Percentiles rank a stretch among this genome's conserved stretches.
phyloP scores from a whole-genome alignment of 2,329 filamentous ascomycete species.

The Clonostachys solani region DNA sequence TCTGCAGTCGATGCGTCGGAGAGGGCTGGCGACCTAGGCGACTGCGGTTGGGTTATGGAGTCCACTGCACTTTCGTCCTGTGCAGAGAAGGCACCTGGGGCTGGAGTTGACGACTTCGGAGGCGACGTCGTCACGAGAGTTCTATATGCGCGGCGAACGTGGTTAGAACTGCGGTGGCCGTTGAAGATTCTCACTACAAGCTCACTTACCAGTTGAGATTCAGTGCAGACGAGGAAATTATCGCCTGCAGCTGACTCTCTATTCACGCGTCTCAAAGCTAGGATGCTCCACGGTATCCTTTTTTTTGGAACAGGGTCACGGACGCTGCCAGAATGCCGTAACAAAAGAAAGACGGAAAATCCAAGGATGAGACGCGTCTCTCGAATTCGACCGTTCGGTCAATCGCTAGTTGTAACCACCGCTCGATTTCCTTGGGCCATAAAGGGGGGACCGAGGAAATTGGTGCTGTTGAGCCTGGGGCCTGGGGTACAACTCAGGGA shows the following conservation, averaged over 20 bases:
- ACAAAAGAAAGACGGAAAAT: too few species aligned
- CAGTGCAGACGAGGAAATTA: constrained; percentile 55
- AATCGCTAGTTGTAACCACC: too few species aligned
- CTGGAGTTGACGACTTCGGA: constrained; percentile 38
- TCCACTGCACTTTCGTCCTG: constrained; percentile 45
- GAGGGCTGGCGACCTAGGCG: constrained; percentile 52
- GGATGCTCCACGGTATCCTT: too few species aligned
- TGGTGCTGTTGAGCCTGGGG: too few species aligned
- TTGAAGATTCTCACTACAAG: constrained; percentile 4
- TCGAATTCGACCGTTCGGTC: too few species aligned
- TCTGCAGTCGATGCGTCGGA: constrained; percentile 60
- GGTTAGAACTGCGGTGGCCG: too few species aligned
- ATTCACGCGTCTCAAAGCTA: not conserved
- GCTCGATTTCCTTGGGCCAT: too few species aligned
- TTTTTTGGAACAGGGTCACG: too few species aligned
- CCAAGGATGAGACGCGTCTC: too few species aligned
- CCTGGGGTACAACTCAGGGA: too few species aligned
- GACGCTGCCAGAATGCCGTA: too few species aligned
- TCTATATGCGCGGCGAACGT: constrained; percentile 11
- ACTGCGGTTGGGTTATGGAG: constrained; percentile 24
- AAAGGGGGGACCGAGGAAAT: too few species aligned
- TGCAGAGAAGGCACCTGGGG: constrained; percentile 57
- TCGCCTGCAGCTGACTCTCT: constrained; percentile 61
- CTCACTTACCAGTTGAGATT: constrained; percentile 48
- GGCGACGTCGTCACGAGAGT: constrained; percentile 51